Base-by-base conservation (phyloP, 139 green algal species). In the Chlamydomonas incerta region DNA sequence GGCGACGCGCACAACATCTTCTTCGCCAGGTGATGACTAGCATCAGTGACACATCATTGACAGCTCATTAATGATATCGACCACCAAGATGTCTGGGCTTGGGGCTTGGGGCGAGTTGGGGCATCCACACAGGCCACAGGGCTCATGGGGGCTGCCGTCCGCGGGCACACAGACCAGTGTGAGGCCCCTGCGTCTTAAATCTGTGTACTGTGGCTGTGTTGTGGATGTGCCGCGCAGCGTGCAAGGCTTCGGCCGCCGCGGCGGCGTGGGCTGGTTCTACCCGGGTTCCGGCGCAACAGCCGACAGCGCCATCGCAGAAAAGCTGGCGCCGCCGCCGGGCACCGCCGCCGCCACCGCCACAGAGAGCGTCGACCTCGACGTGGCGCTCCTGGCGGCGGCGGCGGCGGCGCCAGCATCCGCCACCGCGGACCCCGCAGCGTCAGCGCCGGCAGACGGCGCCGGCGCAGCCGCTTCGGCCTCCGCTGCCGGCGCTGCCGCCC, bases 1-100 rank as follows among this genome's bases (percentile, higher is more conserved):
- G 86, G 93, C 29, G 97, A 99, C 82, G 68, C 80, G 33, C 90
- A 98, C 63, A 95, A 95, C 87, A 95, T 99, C 62, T 92, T 99
- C 63, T 99, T 99, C 84, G 96, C 95, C 31, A 96, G 94, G 91
- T 92, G 83, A 87, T n/a, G n/a, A n/a, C n/a, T n/a, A n/a, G n/a
- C n/a, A n/a, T n/a, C n/a, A n/a, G n/a, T n/a, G n/a, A n/a, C n/a
- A n/a, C n/a, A n/a, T n/a, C n/a, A n/a, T n/a, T n/a, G n/a, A n/a
- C n/a, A n/a, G n/a, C n/a, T n/a, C n/a, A n/a, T n/a, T n/a, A n/a
- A n/a, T n/a, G n/a, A n/a, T n/a, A n/a, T n/a, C n/a, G n/a, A n/a
- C n/a, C n/a, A n/a, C n/a, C n/a, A n/a, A n/a, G n/a, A n/a, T n/a
- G n/a, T n/a, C n/a, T n/a, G n/a, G n/a, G n/a, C n/a, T n/a, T n/a